Evolutionary conservation across 2,329 filamentous ascomycete genomes (phyloP).

Genomic region (Cadophora sp.): DNA sequence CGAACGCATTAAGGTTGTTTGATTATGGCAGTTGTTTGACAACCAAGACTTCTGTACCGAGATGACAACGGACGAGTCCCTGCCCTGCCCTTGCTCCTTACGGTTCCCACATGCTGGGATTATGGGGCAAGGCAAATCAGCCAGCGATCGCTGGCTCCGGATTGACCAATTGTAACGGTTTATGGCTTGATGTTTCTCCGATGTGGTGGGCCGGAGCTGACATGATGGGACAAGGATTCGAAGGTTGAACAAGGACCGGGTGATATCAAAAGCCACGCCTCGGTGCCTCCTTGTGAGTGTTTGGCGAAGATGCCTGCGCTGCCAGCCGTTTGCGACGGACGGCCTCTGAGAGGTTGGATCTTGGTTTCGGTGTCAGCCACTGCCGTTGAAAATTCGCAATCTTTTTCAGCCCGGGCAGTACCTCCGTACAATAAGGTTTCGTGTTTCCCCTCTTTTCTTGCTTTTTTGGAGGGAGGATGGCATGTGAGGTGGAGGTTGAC

Average conservation of each 20-base stretch:
- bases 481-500: neutral
- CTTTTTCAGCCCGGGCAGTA: neutral
- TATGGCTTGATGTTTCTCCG: conserved; percentile 1
- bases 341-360: conserved; percentile 12
- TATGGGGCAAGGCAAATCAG: conserved; percentile 4
- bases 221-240: neutral
- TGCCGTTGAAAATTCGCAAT: conserved; percentile 6
- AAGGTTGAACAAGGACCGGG: neutral
- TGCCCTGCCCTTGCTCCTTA: neutral
- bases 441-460: neutral
- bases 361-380: conserved; percentile 7
- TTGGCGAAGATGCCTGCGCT: neutral
- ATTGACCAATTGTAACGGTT: neutral
- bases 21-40: neutral
- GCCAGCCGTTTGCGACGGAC: neutral
- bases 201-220: neutral
- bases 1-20: neutral
- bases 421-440: neutral
- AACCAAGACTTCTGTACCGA: neutral
- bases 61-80: neutral
- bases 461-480: neutral
- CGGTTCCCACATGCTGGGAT: neutral
- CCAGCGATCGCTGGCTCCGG: conserved; percentile 3
- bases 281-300: neutral
- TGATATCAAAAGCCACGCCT: neutral